Conservation (phyloP, 164 flowering plant species). For the Dillenia turbinata region DNA sequence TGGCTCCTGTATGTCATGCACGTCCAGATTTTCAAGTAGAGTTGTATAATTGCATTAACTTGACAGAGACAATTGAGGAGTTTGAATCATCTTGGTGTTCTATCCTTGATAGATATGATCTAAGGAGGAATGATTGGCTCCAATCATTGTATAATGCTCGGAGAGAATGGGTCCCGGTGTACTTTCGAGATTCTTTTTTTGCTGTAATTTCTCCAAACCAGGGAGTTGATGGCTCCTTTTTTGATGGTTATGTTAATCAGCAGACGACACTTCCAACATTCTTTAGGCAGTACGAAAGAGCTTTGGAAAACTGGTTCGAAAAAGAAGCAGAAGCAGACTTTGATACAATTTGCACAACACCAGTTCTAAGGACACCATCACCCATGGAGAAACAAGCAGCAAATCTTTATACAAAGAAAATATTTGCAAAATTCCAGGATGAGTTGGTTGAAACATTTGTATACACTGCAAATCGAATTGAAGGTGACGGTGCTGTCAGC, state of each 20-base stretch:
- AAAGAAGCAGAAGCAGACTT: constrained; percentile 69
- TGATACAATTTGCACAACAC: constrained; percentile 64
- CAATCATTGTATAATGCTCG: constrained; percentile 44
- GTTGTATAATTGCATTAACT: constrained; percentile 52
- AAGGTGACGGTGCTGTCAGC: constrained; percentile 53
- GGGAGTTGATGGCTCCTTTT: constrained; percentile 45
- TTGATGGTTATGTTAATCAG: constrained; percentile 70
- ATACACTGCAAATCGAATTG: constrained; percentile 68
- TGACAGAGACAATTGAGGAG: constrained; percentile 59
- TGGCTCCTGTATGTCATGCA: constrained; percentile 40
- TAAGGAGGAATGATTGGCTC: constrained; percentile 59
- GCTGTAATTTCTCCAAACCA: constrained; percentile 43
- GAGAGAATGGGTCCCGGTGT: constrained; percentile 55
- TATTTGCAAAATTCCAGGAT: constrained; percentile 76
- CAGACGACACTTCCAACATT: constrained; percentile 62
- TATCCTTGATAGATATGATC: constrained; percentile 49
- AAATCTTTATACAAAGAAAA: constrained; percentile 53
- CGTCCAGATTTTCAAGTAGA: constrained; percentile 54
- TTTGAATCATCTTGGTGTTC: constrained; percentile 61
- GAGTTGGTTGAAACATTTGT: constrained; percentile 81
- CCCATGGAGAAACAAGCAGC: constrained; percentile 96
- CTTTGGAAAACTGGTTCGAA: constrained; percentile 53
- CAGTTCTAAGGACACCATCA: constrained; percentile 68
- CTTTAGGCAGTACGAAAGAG: constrained; percentile 72
- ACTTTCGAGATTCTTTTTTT: constrained; percentile 54